Evolutionary conservation across 2,329 filamentous ascomycete species (phyloP), one percentile per base, ranked within the genome.

Genomic region (Penicillium sp.): DNA sequence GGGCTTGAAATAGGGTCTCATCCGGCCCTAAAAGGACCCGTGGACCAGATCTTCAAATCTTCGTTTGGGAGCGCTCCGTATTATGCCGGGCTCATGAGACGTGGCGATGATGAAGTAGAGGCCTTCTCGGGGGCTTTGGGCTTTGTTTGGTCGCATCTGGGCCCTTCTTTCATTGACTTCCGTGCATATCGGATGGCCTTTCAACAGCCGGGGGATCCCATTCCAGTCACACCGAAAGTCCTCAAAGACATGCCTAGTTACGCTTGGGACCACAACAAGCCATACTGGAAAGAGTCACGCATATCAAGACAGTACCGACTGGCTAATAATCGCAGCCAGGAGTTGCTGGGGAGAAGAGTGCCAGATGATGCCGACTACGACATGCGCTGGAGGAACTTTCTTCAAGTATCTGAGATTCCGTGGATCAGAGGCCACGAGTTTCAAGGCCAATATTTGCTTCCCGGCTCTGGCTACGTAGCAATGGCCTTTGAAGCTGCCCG

Each of bases 1-100:
- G 61, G 35, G 19, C 41, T 62, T 14, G 69, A 73, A 38, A 56
- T 71, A 8, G 71, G 71, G 2, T 69, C 72, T 9, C 70, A 74
- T 50, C 61, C 67, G 1, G 67, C 68, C 1, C 48, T 74, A 2
- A 62, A 63, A 32, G 61, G 69, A 1, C 66, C 70, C 13, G 45
- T 60, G 6, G 29, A 41, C 13, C 47, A 66, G 19, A 32, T 13
- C 3, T 10, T 32, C 30, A 32, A 32, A 13, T 62, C 53, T 7
- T 55, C 60, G 6, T 13, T 38, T 16, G 47, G 46, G 3, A 13
- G 42, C 4, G 5, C 11, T 4, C 9, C 59, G 11, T 55, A 60
- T 1, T 63, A 67, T 36, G 14, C 36, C 1, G 58, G 59, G 2
- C 18, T 56, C 10, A 19, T 65, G 27, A 13, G 14, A 8, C 56